Evolutionary conservation across 2,329 filamentous ascomycete species (phyloP), one percentile per base, ranked within the genome.

Genomic region (Penicillium sp.): DNA sequence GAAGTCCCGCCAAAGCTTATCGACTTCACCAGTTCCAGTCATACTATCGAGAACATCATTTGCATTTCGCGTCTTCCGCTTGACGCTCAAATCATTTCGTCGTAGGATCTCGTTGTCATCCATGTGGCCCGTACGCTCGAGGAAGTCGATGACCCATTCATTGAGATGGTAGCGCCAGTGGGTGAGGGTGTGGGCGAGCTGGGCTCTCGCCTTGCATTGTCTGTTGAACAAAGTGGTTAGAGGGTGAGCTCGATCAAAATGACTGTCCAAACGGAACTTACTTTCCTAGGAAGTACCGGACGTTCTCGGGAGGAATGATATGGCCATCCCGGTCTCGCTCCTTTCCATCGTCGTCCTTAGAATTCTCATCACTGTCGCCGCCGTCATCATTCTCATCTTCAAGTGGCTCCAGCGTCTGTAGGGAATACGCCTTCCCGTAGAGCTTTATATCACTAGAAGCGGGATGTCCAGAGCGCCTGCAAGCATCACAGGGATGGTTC

Each of bases 101-200:
- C 85, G 78, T 1, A 85, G 76, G 33, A 91, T 76, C 66, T 85
- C 81, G 11, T 81, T 74, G 1, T 84, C 75, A 0, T 76, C 77
- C 60, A 88, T 78, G 61, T 87, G 81, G 0, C 84, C 85, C 57
- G 86, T 79, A 1, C 72, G 72, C 25, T 79, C 73, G 0, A 94
- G 82, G 52, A 83, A 84, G 29, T 82, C 79, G 25, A 88, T 79
- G 0, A 92, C 86, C 82, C 84, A 89, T 61, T 87, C 81, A 67
- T 89, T 87, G n/a, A 93, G 83, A 45, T 86, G 83, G 58, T 83
- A 84, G 55, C 87, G 87, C 90, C 90, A 92, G 73, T 94, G 90
- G 5, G 85, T 81, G 4, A 93, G 79, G 1, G 81, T 82, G 68
- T 93, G 90, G 0, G 88, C 87, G 39, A 87, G 87, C 61, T 85